Conservation (phyloP, 78 protist genomes). For the Emiliania huxleyi region DNA sequence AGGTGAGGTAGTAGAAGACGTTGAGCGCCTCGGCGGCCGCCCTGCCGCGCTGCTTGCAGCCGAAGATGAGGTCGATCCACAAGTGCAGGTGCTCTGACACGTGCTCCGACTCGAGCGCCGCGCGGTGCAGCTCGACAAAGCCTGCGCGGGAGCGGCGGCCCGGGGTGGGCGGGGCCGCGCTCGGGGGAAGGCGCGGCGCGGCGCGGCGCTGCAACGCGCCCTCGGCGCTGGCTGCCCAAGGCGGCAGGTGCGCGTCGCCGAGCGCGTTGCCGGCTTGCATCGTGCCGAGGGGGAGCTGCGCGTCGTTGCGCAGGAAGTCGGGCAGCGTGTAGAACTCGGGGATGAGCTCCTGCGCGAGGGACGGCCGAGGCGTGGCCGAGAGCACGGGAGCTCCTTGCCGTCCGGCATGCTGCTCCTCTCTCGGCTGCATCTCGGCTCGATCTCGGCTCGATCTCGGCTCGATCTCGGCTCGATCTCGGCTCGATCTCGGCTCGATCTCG, state of each 20-base stretch:
- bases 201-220: too few relatives aligned
- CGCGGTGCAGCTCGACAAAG: conserved; percentile 33
- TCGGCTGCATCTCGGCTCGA: too few relatives aligned
- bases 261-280: not conserved
- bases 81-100: conserved; percentile 44
- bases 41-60: conserved; percentile 24
- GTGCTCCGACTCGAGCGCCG: conserved; percentile 53
- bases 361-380: too few relatives aligned
- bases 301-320: conserved; percentile 14
- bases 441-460: too few relatives aligned
- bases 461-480: too few relatives aligned
- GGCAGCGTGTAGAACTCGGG: conserved; percentile 47
- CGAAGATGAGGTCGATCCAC: conserved; percentile 65
- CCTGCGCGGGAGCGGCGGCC: not conserved
- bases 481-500: too few relatives aligned
- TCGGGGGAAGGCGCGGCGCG: too few relatives aligned
- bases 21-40: conserved; percentile 27
- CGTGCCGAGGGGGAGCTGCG: not conserved
- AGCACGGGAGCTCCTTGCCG: too few relatives aligned
- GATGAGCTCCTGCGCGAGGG: conserved; percentile 45
- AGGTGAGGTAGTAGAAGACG: conserved; percentile 45
- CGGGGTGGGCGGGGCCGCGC: too few relatives aligned
- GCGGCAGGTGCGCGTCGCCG: conserved; percentile 30
- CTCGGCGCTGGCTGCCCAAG: conserved; percentile 22
- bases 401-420: too few relatives aligned